A percentile compares a stretch with the other conserved stretches of the same genome.
These are phyloP conservation scores for Daldinia sp. DNA, from an alignment of 2,329 filamentous ascomycete species.

Conservation along the genomic window DNA sequence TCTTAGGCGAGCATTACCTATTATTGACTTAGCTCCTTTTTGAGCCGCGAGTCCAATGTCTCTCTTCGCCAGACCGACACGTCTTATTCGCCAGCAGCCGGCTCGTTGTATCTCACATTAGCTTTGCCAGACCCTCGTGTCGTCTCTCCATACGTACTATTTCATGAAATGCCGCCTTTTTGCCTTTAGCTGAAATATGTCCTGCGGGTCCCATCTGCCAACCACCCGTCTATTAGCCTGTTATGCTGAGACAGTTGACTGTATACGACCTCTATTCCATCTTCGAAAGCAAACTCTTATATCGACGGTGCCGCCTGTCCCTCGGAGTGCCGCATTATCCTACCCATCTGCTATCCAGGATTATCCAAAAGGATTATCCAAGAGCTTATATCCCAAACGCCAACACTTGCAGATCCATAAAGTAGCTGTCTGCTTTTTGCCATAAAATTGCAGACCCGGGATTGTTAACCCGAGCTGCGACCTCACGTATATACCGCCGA, in stretches of 20 bases:
- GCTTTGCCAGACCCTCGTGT: slow-evolving; percentile 23
- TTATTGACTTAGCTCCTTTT: slow-evolving; percentile 27
- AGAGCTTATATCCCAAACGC: slow-evolving; percentile 2
- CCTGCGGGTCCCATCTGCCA: slow-evolving; percentile 14
- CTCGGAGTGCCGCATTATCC: not conserved
- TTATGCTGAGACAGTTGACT: slow-evolving; percentile 8
- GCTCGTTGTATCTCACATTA: slow-evolving; percentile 26
- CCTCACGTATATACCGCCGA: slow-evolving; percentile 3
- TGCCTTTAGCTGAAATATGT: slow-evolving; percentile 9
- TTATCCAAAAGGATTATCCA: slow-evolving; percentile 1
- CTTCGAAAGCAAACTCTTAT: slow-evolving; percentile 8
- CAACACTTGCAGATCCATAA: not conserved
- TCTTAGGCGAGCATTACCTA: slow-evolving; percentile 37
- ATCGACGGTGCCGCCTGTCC: slow-evolving; percentile 1
- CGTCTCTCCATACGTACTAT: slow-evolving; percentile 30
- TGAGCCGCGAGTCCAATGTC: slow-evolving; percentile 33
- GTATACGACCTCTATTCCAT: slow-evolving; percentile 1
- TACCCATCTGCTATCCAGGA: not conserved
- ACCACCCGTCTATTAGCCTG: slow-evolving; percentile 9
- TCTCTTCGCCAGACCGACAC: slow-evolving; percentile 31
- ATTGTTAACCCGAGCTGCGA: not conserved
- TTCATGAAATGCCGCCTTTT: slow-evolving; percentile 28
- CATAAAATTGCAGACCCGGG: slow-evolving; percentile 4
- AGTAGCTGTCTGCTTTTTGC: slow-evolving; percentile 5
- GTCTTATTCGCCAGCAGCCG: slow-evolving; percentile 32